Evolutionary conservation across 495 filamentous ascomycete genomes (phyloP).

Genomic region (Podospora fimiseda): DNA sequence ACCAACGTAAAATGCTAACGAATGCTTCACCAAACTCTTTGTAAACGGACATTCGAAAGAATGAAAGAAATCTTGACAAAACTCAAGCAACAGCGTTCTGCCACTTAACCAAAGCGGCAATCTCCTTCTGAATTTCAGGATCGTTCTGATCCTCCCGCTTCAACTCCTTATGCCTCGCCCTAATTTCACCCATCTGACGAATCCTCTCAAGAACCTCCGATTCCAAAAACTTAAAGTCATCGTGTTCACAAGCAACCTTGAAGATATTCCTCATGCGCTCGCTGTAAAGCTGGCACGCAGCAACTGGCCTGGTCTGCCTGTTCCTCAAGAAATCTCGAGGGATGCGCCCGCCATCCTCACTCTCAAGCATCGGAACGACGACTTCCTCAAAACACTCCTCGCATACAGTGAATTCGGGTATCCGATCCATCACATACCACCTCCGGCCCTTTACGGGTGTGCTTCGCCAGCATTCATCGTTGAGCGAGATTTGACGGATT

Average conservation of each 20-base stretch:
- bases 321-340: constrained; percentile 52
- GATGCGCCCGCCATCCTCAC: constrained; percentile 38
- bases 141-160: constrained; percentile 38
- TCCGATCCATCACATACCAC: constrained; percentile 36
- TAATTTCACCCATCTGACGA: constrained; percentile 29
- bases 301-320: constrained; percentile 41
- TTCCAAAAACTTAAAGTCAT: constrained; percentile 52
- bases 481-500: constrained; percentile 26
- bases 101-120: constrained; percentile 10
- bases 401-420: constrained; percentile 39
- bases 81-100: constrained; percentile 10
- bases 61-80: background rate
- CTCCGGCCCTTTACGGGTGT: constrained; percentile 18
- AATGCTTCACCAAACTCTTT: background rate
- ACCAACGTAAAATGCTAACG: background rate
- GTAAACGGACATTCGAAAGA: no score
- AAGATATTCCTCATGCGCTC: constrained; percentile 65
- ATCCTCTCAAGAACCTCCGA: constrained; percentile 41
- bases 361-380: constrained; percentile 55
- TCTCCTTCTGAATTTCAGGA: constrained; percentile 42
- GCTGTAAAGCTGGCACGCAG: constrained; percentile 69
- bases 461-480: constrained; percentile 33
- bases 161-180: constrained; percentile 24
- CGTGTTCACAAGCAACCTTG: constrained; percentile 47
- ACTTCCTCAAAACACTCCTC: constrained; percentile 58